Base-by-base conservation (phyloP, 78 protist species). In the Acrasis kona region DNA sequence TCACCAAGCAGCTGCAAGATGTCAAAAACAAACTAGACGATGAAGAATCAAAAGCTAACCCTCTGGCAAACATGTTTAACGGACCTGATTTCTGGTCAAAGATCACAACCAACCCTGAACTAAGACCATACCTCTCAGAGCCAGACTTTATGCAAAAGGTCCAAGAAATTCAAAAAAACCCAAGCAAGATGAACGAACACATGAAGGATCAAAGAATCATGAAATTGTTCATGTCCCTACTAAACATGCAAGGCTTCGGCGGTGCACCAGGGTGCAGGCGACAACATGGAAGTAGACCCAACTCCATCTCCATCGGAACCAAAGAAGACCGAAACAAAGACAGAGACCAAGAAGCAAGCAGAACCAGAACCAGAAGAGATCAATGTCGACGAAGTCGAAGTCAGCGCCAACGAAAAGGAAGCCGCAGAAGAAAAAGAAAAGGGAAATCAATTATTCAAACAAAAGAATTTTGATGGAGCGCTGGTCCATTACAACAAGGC, bases 381-480 rank as follows among this genome's bases (percentile, higher is more conserved):
- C n/a, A n/a, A n/a, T n/a, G n/a, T n/a, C n/a, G 19, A 50, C 19
- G 34, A 19, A 50, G 19, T n/a, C 19, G 61, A 50, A 50, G 19
- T 19, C 19, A 19, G 34, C 19, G 34, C 19, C 19, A 50, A 50
- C 19, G 61, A n/a, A n/a, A n/a, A n/a, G 19, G 61, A 50, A n/a
- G 68, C 2, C 7, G 78, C 65, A 7, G 65, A 77, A 64, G 1
- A 12, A 40, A 81, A 81, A 38, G n/a, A 2, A 31, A 67, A 65
- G 64, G 86, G 82, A 7, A 82, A 82, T 66, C 61, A 74, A 2
- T 36, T 66, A n/a, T 76, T 76, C 58, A 77, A 68, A 12, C 39
- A 2, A 42, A 74, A 74, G 39, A 3, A 77, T 19, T 82, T 70
- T 41, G 34, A 4, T 3, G 77, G 61, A 3, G 86, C 86, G 28